Evolutionary conservation across 176 grass and related monocot species (phyloP), one percentile per base, ranked within the genome.

Genomic region (Carex scoparia): DNA sequence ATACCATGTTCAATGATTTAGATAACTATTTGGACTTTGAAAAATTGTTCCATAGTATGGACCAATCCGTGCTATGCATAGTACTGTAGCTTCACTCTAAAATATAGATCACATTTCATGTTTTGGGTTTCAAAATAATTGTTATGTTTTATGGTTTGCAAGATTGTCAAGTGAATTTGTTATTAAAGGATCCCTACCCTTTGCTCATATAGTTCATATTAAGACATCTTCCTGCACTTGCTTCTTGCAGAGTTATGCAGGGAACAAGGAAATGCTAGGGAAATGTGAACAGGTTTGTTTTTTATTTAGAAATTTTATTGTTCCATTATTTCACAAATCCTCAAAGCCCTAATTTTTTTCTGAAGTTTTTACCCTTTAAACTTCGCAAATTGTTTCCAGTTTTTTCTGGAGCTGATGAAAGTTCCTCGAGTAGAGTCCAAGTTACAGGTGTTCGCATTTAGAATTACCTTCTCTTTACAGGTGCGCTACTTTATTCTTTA

Each of bases 381-480:
- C 53, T 76, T 35, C 86, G 65, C 37, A 44, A 73, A 68, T 42
- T 63, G 61, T 79, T 76, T 57, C 18, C 84, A 98, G 95, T 98
- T 98, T 88, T 98, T 98, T 82, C 83, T 94, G 80, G 95, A 94
- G 91, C 86, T 98, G 84, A 94, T 98, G 95, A 94, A 91, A 81
- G 93, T 98, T 83, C 95, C 95, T 86, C 90, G 95, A 61, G 95
- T 93, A 16, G 95, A 98, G 76, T 94, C 95, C 79, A 98, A 98
- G 79, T 90, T 98, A 64, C 89, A 91, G 88, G 95, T 98, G 83
- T 98, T 98, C 84, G 89, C 95, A 86, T 98, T 98, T 82, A 94
- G 92, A 88, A 92, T 98, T 90, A 90, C 88, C 58, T 98, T 98
- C 67, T 93, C 88, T 33, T 86, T 86, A 76, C 95, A 98, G 95